Percentiles rank a stretch among this genome's conserved stretches.
These are phyloP conservation scores for Alternaria sp. DNA, from an alignment of 2,329 filamentous ascomycete genomes.

Conservation along the genomic window DNA sequence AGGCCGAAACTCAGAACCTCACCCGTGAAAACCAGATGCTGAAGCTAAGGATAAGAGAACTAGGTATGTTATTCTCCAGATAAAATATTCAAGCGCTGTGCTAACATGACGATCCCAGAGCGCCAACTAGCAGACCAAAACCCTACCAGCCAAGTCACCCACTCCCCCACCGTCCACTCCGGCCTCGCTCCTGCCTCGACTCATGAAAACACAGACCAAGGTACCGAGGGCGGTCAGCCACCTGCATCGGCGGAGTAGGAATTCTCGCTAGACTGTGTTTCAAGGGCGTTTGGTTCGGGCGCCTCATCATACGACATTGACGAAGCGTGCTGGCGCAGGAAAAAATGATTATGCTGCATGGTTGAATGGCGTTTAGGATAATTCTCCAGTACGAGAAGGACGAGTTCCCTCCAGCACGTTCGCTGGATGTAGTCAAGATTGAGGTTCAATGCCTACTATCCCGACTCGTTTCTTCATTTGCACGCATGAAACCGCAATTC, in stretches of 20 bases:
- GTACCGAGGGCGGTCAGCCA: not conserved
- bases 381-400: not conserved
- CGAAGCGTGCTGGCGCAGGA: slow-evolving; percentile 2
- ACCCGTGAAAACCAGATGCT: slow-evolving; percentile 84
- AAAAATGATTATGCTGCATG: not conserved
- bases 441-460: not conserved
- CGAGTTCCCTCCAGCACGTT: not conserved
- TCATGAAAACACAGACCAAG: slow-evolving; percentile 16
- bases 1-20: slow-evolving; percentile 80
- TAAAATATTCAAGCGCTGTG: not conserved
- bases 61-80: slow-evolving; percentile 58
- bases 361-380: not conserved
- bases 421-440: not conserved
- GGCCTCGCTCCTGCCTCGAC: slow-evolving; percentile 33
- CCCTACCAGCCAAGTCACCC: slow-evolving; percentile 38
- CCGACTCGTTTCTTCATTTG: not conserved
- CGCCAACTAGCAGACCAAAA: slow-evolving; percentile 44
- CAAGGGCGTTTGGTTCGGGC: not conserved
- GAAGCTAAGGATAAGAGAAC: slow-evolving; percentile 73
- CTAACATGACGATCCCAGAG: slow-evolving; percentile 31
- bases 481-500: not conserved
- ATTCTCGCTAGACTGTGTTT: not conserved
- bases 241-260: slow-evolving; percentile 7
- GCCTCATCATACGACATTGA: not conserved
- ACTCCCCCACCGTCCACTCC: slow-evolving; percentile 38